phyloP scores from a whole-genome alignment of 345 rosid species.

The Arabidopsis arenosa region DNA sequence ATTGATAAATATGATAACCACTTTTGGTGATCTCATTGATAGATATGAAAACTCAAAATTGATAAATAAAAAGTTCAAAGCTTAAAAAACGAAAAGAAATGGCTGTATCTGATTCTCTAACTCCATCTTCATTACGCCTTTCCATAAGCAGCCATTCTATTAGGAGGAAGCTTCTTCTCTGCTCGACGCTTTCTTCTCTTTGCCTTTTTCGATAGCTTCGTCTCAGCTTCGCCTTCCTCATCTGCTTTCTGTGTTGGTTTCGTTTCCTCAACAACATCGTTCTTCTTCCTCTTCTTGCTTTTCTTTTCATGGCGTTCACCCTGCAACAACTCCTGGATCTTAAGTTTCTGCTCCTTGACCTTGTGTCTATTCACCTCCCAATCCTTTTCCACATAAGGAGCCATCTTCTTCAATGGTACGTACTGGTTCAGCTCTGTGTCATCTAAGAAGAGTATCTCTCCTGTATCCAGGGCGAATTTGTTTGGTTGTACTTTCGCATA shows the following conservation, averaged over 20 bases:
- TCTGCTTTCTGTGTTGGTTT: conserved; percentile 39
- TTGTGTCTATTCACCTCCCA: conserved; percentile 68
- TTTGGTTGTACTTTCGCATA: conserved; percentile 76
- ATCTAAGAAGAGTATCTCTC: conserved; percentile 64
- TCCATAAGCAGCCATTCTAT: conserved; percentile 46
- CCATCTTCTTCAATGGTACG: conserved; percentile 81
- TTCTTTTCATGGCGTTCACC: conserved; percentile 45
- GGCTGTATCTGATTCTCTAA: no score
- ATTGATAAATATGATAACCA: no score
- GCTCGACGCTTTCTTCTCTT: conserved; percentile 68
- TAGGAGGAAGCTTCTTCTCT: conserved; percentile 53
- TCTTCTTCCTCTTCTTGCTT: conserved; percentile 55
- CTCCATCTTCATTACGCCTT: conserved; percentile 31
- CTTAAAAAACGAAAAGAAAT: no score
- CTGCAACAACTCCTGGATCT: conserved; percentile 52
- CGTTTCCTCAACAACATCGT: neutral
- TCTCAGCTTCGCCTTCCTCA: conserved; percentile 45
- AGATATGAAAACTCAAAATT: no score
- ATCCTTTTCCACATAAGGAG: conserved; percentile 69
- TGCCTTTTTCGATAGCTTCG: conserved; percentile 58
- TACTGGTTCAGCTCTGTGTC: conserved; percentile 85
- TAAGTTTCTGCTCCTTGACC: conserved; percentile 59
- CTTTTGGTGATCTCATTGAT: no score
- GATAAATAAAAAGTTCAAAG: no score
- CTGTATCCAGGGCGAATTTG: conserved; percentile 62